Base-by-base conservation (phyloP, 1,139 yeast genomes). In the Sugiyamaella xylanicola region DNA sequence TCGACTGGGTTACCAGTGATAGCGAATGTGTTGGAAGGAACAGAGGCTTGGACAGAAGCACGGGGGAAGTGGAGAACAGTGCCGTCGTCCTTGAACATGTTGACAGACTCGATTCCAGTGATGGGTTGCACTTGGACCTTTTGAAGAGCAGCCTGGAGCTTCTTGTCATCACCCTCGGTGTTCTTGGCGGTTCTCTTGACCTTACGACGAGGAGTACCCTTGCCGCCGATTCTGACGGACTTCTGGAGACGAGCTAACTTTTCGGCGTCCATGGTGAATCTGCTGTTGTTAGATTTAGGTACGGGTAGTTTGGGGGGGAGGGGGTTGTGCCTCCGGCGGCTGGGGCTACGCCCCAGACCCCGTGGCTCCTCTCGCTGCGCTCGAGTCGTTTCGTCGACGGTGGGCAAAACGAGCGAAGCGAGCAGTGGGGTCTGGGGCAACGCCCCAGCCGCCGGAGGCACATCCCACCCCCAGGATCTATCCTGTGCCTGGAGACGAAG, bases 41-140 rank as follows among this genome's bases (percentile, higher is more conserved):
- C 85, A 66, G 97, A 91, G 66, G 91, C 91, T 80, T 92, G 97
- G 64, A 92, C 95, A 78, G 91, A 90, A 65, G 90, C 96, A 77
- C 93, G 86, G 82, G 87, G 85, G 83, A 93, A 91, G 81, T 92
- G 97, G 77, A 92, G 81, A 64, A 93, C 97, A 74, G 86, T 87
- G 72, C 98, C 97, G 76, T 92, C 97, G 65, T 91, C 96, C 77
- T 81, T 87, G 87, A 93, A 92, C 82, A 93, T 89, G 84, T 92
- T 93, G 73, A 96, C 98, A 80, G 92, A 97, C 74, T 90, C 96
- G 68, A 93, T 86, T 69, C 87, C 90, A 66, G 87, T 92, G 68
- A 93, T 80, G 69, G 91, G 87, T 76, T 87, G 89, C 65, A 93
- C 95, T 77, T 88, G 86, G 75, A 93, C 80, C 80, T 92, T 92